Conservation (phyloP, 176 grass and related monocot species). For the Oryza officinalis region DNA sequence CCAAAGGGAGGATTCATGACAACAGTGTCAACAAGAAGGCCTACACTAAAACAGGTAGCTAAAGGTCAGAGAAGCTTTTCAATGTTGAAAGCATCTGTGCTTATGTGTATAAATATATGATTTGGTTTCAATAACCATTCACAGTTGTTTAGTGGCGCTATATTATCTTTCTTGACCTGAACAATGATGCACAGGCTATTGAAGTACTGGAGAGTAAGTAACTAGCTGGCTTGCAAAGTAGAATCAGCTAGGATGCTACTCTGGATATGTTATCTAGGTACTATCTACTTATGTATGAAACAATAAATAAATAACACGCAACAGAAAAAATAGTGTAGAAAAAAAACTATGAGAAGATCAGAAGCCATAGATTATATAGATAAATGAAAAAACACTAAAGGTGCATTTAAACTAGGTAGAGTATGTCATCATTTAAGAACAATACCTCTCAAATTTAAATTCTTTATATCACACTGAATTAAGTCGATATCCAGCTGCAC, state of each 20-base stretch:
- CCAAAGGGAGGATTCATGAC: slow-evolving; percentile 99
- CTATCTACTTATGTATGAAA: not conserved
- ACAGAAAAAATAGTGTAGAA: not conserved
- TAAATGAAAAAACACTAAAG: not conserved
- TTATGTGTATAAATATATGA: not conserved
- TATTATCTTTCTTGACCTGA: not conserved
- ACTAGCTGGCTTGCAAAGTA: not conserved
- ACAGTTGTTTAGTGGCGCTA: not conserved
- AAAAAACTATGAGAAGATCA: not conserved
- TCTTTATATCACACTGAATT: slow-evolving; percentile 84
- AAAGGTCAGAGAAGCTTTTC: not conserved
- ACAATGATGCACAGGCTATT: not conserved
- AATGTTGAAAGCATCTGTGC: slow-evolving; percentile 13
- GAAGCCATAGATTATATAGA: not conserved
- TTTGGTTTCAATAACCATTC: not conserved
- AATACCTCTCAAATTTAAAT: slow-evolving; percentile 78
- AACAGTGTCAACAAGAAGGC: slow-evolving; percentile 68
- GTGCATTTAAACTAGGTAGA: not conserved
- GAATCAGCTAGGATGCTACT: not conserved
- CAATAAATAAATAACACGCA: not conserved
- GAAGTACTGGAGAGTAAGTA: not conserved
- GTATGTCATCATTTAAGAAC: not conserved
- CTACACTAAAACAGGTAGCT: slow-evolving; percentile 39
- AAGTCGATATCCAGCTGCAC: slow-evolving; percentile 94
- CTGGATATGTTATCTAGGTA: not conserved